Percentiles rank a stretch among this genome's conserved stretches.
phyloP scores from a whole-genome alignment of 2,329 filamentous ascomycete species.

The Pseudocercospora ulei region DNA sequence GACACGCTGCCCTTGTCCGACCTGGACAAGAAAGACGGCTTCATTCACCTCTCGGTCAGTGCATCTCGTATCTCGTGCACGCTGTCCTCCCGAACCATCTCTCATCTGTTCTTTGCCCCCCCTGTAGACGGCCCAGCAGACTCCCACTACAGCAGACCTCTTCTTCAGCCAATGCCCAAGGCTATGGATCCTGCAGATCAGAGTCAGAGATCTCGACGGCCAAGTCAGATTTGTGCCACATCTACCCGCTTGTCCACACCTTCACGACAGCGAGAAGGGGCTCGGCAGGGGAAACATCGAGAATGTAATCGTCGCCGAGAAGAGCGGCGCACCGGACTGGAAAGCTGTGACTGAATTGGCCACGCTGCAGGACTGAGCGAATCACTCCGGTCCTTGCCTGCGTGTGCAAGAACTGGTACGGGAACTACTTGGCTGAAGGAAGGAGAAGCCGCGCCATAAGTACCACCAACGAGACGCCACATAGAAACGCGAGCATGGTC shows the following conservation, averaged over 20 bases:
- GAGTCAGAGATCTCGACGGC: conserved; percentile 22
- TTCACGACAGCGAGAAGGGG: conserved; percentile 22
- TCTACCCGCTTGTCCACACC: conserved; percentile 25
- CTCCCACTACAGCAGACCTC: conserved; percentile 26
- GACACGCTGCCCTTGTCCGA: conserved; percentile 22
- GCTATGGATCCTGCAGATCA: conserved; percentile 26
- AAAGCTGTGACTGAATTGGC: conserved; percentile 11
- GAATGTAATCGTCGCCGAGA: conserved; percentile 23
- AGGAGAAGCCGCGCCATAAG: too few relatives aligned
- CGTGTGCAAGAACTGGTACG: too few relatives aligned
- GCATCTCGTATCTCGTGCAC: neutral
- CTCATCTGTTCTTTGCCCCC: conserved; percentile 1
- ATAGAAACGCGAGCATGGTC: too few relatives aligned
- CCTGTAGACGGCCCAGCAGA: conserved; percentile 26
- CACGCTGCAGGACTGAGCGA: conserved; percentile 7
- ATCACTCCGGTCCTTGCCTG: too few relatives aligned
- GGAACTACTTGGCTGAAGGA: too few relatives aligned
- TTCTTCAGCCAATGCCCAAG: conserved; percentile 24
- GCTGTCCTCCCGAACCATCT: neutral
- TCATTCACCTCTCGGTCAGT: conserved; percentile 19
- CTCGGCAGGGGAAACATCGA: conserved; percentile 24
- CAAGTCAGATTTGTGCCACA: conserved; percentile 19
- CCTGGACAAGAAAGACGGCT: conserved; percentile 27
- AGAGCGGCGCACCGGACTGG: conserved; percentile 13
- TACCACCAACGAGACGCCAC: too few relatives aligned